These are phyloP conservation scores for Arthroderma sp. DNA, from an alignment of 2,329 filamentous ascomycete genomes.

Conservation along the genomic window DNA sequence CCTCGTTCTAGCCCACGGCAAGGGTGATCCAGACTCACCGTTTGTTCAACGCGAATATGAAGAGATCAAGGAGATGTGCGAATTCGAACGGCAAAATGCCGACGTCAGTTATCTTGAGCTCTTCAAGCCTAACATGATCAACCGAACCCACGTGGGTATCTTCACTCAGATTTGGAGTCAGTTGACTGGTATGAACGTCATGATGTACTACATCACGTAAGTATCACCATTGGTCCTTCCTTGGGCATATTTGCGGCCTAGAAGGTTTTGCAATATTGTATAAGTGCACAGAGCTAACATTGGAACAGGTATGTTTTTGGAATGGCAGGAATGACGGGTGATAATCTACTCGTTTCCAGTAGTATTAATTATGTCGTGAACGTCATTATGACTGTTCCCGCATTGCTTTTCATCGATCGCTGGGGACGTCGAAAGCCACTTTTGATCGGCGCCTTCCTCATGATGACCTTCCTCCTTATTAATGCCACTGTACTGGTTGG, in stretches of 20 bases:
- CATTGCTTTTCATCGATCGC: constrained; percentile 59
- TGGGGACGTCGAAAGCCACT: constrained; percentile 61
- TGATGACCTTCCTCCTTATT: constrained; percentile 38
- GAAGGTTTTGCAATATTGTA: not conserved
- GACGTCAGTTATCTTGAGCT: constrained; percentile 61
- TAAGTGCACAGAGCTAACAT: constrained; percentile 4
- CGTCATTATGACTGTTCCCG: constrained; percentile 63
- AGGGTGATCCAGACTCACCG: constrained; percentile 50
- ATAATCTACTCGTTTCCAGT: constrained; percentile 49
- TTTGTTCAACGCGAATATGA: constrained; percentile 56
- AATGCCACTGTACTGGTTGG: constrained; percentile 30
- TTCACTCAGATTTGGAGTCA: constrained; percentile 67
- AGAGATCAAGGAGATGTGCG: constrained; percentile 60
- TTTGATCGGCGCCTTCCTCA: constrained; percentile 51
- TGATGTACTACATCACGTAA: constrained; percentile 55
- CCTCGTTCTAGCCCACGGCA: constrained; percentile 46
- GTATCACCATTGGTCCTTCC: not conserved
- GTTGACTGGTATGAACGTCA: constrained; percentile 63
- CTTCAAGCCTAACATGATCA: constrained; percentile 59
- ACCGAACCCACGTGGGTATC: constrained; percentile 56
- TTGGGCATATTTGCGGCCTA: too few species aligned
- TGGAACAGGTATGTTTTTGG: constrained; percentile 45
- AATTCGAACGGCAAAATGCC: constrained; percentile 57
- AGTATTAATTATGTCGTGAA: constrained; percentile 69
- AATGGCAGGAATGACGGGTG: constrained; percentile 53